Conservation (phyloP, 345 rosid genomes). For the Xanthoceras sorbifolium region DNA sequence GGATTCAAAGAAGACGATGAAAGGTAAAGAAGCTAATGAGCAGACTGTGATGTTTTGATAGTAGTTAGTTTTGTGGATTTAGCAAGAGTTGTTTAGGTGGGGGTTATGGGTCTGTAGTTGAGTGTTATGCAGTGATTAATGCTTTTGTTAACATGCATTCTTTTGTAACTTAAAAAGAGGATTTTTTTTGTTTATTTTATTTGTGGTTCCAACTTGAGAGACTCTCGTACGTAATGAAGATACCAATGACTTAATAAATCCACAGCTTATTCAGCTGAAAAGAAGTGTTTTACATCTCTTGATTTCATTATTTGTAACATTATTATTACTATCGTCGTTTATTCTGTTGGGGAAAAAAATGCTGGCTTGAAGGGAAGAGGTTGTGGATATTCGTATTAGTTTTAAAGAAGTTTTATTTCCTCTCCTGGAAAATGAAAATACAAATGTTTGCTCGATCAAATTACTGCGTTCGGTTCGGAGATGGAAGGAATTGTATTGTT, state of each 20-base stretch:
- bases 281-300: neutral
- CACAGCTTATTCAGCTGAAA: slow-evolving; percentile 4
- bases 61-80: slow-evolving; percentile 36
- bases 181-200: slow-evolving; percentile 2
- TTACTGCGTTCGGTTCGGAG: no score
- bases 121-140: slow-evolving; percentile 11
- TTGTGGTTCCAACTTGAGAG: slow-evolving; percentile 26
- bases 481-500: no score
- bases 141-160: slow-evolving; percentile 38
- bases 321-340: neutral
- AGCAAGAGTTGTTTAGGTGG: slow-evolving; percentile 32
- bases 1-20: slow-evolving; percentile 34
- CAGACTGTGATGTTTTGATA: slow-evolving; percentile 25
- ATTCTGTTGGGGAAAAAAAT: neutral
- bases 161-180: slow-evolving; percentile 34
- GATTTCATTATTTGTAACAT: neutral
- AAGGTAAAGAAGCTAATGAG: slow-evolving; percentile 33
- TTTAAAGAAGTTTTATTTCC: neutral
- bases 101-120: slow-evolving; percentile 26
- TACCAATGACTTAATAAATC: slow-evolving; percentile 38
- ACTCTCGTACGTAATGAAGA: slow-evolving; percentile 26
- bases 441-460: no score
- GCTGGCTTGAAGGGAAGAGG: no score
- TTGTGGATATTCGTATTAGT: neutral
- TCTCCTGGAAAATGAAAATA: neutral